A percentile compares a stretch with the other conserved stretches of the same genome.
Evolutionary conservation across 306 rosid species (phyloP).

Genomic region (Quercus mongolica): DNA sequence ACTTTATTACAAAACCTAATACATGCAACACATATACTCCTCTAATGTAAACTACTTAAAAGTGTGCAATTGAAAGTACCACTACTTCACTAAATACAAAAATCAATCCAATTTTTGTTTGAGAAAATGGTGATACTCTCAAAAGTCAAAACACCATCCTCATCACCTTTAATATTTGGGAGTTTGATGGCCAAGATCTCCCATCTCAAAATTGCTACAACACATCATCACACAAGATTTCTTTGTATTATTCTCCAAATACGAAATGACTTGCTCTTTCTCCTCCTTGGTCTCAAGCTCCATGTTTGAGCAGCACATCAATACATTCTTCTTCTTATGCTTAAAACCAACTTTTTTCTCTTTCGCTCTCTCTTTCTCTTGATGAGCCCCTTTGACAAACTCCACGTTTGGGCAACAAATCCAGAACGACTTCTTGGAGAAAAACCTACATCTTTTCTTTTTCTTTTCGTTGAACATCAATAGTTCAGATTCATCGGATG

Average conservation of each 20-base stretch:
- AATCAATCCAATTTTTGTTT: too few relatives aligned
- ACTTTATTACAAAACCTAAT: too few relatives aligned
- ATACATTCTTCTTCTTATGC: neutral
- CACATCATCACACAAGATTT: conserved; percentile 14
- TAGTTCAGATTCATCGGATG: neutral
- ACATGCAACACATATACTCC: too few relatives aligned
- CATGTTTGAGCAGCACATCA: conserved; percentile 19
- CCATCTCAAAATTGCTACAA: conserved; percentile 7
- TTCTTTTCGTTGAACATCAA: neutral
- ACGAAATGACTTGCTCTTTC: neutral
- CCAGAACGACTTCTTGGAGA: neutral
- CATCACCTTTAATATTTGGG: neutral
- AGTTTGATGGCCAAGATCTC: neutral
- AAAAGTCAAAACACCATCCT: neutral
- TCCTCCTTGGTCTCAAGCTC: conserved; percentile 16
- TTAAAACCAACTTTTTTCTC: neutral
- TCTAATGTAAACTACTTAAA: too few relatives aligned
- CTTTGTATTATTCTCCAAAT: conserved; percentile 1
- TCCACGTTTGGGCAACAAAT: conserved; percentile 26
- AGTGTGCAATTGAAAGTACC: too few relatives aligned
- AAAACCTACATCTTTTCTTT: conserved; percentile 3
- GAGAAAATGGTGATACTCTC: too few relatives aligned
- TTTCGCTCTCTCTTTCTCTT: neutral
- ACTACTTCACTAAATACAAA: too few relatives aligned
- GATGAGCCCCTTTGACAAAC: neutral